A percentile compares a stretch with the other conserved stretches of the same genome.
Conservation (phyloP, 768 basidiomycete species). For the Sarcodon sp. region DNA sequence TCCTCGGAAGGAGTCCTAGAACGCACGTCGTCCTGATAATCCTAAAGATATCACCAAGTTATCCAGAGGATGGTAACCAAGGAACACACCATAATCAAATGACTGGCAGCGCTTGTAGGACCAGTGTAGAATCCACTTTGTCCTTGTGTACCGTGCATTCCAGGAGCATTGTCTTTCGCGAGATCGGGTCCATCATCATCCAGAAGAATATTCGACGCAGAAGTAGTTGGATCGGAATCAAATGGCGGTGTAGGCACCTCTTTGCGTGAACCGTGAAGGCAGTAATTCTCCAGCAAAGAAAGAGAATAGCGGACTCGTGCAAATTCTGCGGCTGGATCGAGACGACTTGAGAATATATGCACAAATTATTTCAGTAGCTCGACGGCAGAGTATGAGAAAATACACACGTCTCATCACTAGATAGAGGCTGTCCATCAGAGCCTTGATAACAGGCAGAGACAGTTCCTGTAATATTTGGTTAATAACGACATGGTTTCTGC, state of each 20-base stretch:
- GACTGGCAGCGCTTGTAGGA: slow-evolving; percentile 64
- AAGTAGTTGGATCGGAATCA: not conserved
- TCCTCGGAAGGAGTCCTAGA: slow-evolving; percentile 22
- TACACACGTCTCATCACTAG: slow-evolving; percentile 31
- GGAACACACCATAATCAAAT: slow-evolving; percentile 44
- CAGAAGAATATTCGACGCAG: not conserved
- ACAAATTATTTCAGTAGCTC: slow-evolving; percentile 2
- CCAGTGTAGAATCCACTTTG: slow-evolving; percentile 67
- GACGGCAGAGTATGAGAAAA: slow-evolving; percentile 11
- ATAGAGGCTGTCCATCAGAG: slow-evolving; percentile 39
- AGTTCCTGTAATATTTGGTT: slow-evolving; percentile 37
- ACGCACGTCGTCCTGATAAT: slow-evolving; percentile 6
- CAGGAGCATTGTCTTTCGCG: slow-evolving; percentile 50
- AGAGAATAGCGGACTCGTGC: slow-evolving; percentile 57
- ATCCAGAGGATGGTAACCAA: slow-evolving; percentile 6
- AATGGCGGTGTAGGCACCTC: slow-evolving; percentile 13
- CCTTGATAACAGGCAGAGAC: slow-evolving; percentile 72
- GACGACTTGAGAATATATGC: slow-evolving; percentile 20
- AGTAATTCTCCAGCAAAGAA: slow-evolving; percentile 41
- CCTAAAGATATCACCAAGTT: slow-evolving; percentile 5
- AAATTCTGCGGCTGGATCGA: slow-evolving; percentile 54
- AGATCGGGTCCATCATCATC: slow-evolving; percentile 22
- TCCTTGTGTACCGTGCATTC: slow-evolving; percentile 52
- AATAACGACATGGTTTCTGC: too few relatives aligned
- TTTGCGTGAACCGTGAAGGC: slow-evolving; percentile 24